Evolutionary conservation across 352 stramenopile species (phyloP).

Genomic region (Globisporangium acanthophoron): DNA sequence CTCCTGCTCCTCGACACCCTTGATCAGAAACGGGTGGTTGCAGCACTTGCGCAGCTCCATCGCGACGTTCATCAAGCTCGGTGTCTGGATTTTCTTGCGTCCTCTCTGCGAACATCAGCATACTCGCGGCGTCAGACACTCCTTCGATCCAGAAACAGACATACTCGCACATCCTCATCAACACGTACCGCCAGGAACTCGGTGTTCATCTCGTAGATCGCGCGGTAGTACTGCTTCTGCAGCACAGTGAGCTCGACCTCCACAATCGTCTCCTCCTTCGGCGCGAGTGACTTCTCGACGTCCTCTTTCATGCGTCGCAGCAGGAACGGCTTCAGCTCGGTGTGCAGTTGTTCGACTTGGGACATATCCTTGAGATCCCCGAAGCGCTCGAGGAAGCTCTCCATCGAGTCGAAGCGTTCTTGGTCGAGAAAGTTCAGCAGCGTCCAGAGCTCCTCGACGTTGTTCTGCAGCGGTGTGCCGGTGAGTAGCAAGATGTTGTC

Average conservation of each 20-base stretch:
- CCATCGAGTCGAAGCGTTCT: conserved; percentile 86
- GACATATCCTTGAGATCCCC: conserved; percentile 2
- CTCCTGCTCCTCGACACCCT: conserved; percentile 83
- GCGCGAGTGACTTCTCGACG: conserved; percentile 84
- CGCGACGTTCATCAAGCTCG: conserved; percentile 89
- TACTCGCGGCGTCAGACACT: background rate
- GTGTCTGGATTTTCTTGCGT: conserved; percentile 28
- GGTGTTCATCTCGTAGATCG: conserved; percentile 92
- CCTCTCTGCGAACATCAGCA: background rate
- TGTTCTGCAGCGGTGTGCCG: conserved; percentile 89
- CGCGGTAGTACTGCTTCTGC: conserved; percentile 89
- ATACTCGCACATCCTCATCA: background rate
- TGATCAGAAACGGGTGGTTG: conserved; percentile 93
- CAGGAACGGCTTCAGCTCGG: conserved; percentile 41
- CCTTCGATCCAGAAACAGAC: background rate
- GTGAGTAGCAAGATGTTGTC: conserved; percentile 88
- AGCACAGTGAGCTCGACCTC: conserved; percentile 89
- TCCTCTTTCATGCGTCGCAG: conserved; percentile 88
- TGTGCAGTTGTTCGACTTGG: conserved; percentile 1
- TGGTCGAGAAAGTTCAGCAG: conserved; percentile 98
- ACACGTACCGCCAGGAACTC: conserved; percentile 72
- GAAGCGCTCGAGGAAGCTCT: background rate
- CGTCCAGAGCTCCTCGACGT: conserved; percentile 94
- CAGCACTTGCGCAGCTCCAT: conserved; percentile 95
- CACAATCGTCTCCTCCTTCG: conserved; percentile 89